Conservation (phyloP, 2,329 filamentous ascomycete genomes). For the Fusarium decemcellulare region DNA sequence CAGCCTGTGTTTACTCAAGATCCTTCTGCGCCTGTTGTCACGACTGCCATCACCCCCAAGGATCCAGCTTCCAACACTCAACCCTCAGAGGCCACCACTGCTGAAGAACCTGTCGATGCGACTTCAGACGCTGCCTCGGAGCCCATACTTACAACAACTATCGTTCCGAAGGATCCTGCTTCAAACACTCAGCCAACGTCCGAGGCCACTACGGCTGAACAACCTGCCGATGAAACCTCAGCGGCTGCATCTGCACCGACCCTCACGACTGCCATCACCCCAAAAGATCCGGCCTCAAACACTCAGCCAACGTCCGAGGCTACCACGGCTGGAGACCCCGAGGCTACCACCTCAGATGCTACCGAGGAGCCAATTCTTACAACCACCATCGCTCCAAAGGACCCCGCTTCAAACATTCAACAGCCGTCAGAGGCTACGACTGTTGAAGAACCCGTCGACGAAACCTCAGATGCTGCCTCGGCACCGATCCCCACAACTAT, state of each 20-base stretch:
- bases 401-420: slow-evolving; percentile 22
- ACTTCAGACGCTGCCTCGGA: background rate
- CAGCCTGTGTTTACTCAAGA: slow-evolving; percentile 33
- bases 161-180: background rate
- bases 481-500: background rate
- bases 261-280: background rate
- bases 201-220: slow-evolving; percentile 2
- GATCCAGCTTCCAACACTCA: slow-evolving; percentile 24
- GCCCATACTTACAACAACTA: background rate
- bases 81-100: background rate
- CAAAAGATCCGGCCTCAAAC: background rate
- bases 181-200: background rate
- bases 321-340: no score
- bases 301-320: background rate
- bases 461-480: slow-evolving; percentile 1
- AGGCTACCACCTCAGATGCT: background rate
- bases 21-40: slow-evolving; percentile 32
- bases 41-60: slow-evolving; percentile 39
- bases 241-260: background rate
- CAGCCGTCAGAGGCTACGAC: background rate
- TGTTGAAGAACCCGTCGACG: slow-evolving; percentile 11
- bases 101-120: slow-evolving; percentile 9
- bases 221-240: slow-evolving; percentile 9
- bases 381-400: slow-evolving; percentile 36
- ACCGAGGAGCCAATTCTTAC: slow-evolving; percentile 23